Evolutionary conservation across 371 early-diverging fungal genomes (phyloP).

Genomic region (Funneliformis caledonium): DNA sequence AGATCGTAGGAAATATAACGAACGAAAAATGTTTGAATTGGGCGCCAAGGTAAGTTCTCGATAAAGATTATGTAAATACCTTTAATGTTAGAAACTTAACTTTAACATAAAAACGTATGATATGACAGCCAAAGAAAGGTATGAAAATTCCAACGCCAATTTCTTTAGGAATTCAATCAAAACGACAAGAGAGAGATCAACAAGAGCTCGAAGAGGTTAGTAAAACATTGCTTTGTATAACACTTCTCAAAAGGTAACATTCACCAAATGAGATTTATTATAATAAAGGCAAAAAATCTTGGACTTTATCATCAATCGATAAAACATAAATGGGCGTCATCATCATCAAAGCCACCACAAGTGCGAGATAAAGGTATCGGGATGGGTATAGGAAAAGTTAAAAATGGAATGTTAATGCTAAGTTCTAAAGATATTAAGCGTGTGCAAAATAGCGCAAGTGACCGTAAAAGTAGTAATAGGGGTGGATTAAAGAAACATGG

Average conservation of each 20-base stretch:
- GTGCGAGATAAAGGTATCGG: slow-evolving; percentile 44
- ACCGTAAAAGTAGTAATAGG: background rate
- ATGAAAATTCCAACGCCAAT: slow-evolving; percentile 40
- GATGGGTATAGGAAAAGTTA: slow-evolving; percentile 49
- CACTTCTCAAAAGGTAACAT: background rate
- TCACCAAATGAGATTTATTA: background rate
- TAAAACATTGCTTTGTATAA: background rate
- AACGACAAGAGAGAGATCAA: slow-evolving; percentile 26
- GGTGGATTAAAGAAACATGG: slow-evolving; percentile 31
- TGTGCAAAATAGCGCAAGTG: background rate
- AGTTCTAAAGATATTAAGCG: slow-evolving; percentile 46
- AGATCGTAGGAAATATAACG: slow-evolving; percentile 51
- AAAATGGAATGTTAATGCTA: slow-evolving; percentile 51
- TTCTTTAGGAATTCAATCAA: slow-evolving; percentile 39
- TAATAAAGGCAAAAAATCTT: slow-evolving; percentile 49
- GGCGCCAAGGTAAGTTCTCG: slow-evolving; percentile 51
- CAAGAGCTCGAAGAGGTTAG: slow-evolving; percentile 42
- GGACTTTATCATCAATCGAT: slow-evolving; percentile 53
- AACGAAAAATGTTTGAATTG: slow-evolving; percentile 50
- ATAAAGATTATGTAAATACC: background rate
- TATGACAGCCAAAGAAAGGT: slow-evolving; percentile 38
- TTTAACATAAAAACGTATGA: background rate
- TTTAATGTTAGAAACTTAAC: background rate
- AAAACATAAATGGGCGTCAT: slow-evolving; percentile 39
- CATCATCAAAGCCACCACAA: slow-evolving; percentile 34